Evolutionary conservation across 345 rosid genomes (phyloP).

Genomic region (Camelina neglecta): DNA sequence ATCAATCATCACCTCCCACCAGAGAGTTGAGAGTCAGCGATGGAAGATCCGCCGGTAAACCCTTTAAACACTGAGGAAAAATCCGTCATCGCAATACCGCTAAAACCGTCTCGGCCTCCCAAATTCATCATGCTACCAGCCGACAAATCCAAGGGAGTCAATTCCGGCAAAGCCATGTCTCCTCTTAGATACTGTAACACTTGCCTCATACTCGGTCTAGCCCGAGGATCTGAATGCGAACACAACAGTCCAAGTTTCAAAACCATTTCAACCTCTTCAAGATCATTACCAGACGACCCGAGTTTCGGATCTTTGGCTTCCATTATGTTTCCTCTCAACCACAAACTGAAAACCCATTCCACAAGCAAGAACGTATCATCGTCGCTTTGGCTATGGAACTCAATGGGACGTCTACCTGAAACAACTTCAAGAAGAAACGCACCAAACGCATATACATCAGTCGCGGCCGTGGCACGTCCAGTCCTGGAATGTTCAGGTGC

Average conservation of each 20-base stretch:
- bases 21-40: constrained; percentile 41
- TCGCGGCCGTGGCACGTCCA: constrained; percentile 57
- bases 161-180: constrained; percentile 37
- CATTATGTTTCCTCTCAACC: constrained; percentile 47
- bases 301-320: constrained; percentile 53
- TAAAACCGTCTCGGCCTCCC: constrained; percentile 41
- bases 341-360: constrained; percentile 53
- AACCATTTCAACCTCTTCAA: constrained; percentile 57
- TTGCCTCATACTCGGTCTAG: constrained; percentile 68
- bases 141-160: constrained; percentile 34
- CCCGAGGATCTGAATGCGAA: constrained; percentile 51
- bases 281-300: constrained; percentile 41
- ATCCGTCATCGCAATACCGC: constrained; percentile 37
- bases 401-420: constrained; percentile 60
- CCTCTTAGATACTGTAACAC: constrained; percentile 55
- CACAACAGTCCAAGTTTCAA: constrained; percentile 67
- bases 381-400: constrained; percentile 11
- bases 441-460: constrained; percentile 67
- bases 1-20: constrained; percentile 42
- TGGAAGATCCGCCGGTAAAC: constrained; percentile 39
- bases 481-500: constrained; percentile 67
- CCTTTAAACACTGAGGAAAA: constrained; percentile 39
- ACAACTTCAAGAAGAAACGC: constrained; percentile 67
- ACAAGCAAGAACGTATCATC: constrained; percentile 49
- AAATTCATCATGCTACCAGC: constrained; percentile 22